Evolutionary conservation across 179 eudicot species (phyloP).

Genomic region (Silene noctiflora): DNA sequence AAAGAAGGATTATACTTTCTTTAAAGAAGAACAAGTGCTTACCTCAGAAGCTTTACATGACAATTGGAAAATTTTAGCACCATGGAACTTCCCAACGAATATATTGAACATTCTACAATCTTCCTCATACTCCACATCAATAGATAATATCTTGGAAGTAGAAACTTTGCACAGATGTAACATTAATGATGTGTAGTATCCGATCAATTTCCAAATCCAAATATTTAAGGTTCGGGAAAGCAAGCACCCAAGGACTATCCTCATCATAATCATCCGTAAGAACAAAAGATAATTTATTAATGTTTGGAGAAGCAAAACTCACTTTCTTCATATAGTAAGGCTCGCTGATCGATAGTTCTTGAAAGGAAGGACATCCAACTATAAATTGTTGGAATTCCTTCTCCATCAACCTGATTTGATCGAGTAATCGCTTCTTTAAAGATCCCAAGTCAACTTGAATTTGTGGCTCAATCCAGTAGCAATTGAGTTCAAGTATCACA

Average conservation of each 20-base stretch:
- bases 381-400: neutral
- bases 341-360: neutral
- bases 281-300: neutral
- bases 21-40: constrained; percentile 7
- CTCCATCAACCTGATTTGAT: neutral
- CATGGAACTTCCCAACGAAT: neutral
- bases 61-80: neutral
- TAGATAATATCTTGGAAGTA: neutral
- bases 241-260: neutral
- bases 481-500: neutral
- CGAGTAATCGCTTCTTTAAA: neutral
- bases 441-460: constrained; percentile 3
- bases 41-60: neutral
- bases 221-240: neutral
- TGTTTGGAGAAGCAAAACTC: neutral
- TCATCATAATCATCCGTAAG: neutral
- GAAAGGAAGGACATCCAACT: constrained; percentile 13
- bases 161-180: neutral
- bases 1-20: neutral
- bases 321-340: neutral
- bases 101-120: neutral
- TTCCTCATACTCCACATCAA: neutral
- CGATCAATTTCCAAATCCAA: neutral
- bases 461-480: neutral
- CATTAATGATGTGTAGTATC: too few species aligned